Evolutionary conservation across 2,329 filamentous ascomycete genomes (phyloP).

Genomic region (Cyphellophora europaea): DNA sequence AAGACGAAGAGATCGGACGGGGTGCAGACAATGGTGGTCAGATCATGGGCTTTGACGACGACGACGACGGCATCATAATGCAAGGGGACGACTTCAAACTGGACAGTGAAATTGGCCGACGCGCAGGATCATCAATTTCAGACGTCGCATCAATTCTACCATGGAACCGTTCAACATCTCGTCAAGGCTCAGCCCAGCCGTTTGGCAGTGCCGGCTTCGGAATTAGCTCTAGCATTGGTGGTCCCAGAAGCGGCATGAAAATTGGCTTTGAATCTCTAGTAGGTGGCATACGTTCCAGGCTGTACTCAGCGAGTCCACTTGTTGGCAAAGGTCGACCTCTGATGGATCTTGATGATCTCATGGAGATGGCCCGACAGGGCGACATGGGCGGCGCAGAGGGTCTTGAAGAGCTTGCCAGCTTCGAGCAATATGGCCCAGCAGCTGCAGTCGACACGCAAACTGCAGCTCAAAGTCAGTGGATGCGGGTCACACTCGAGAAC

Average conservation of each 20-base stretch:
- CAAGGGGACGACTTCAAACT: constrained; percentile 25
- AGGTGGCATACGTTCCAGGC: constrained; percentile 31
- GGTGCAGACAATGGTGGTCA: constrained; percentile 10
- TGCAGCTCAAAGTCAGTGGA: constrained; percentile 37
- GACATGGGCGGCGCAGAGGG: constrained; percentile 14
- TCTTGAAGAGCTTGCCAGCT: constrained; percentile 24
- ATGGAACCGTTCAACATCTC: constrained; percentile 56
- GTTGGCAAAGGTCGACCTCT: constrained; percentile 21
- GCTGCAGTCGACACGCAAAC: constrained; percentile 41
- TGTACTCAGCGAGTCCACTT: constrained; percentile 54
- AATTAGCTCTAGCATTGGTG: constrained; percentile 24
- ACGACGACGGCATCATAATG: constrained; percentile 28
- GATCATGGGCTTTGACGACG: constrained; percentile 21
- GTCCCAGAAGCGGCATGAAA: constrained; percentile 18
- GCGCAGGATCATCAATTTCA: constrained; percentile 55
- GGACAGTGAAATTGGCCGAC: constrained; percentile 56
- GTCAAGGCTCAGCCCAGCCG: constrained; percentile 29
- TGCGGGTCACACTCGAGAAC: constrained; percentile 41
- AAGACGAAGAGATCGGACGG: constrained; percentile 25
- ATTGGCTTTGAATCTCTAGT: constrained; percentile 10
- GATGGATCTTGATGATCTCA: neutral
- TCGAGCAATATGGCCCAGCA: constrained; percentile 36
- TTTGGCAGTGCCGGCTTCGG: constrained; percentile 24
- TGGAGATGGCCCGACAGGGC: neutral
- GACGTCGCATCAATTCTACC: constrained; percentile 61